Conservation (phyloP, 169 alveolate species). For the Eimeria brunetti region DNA sequence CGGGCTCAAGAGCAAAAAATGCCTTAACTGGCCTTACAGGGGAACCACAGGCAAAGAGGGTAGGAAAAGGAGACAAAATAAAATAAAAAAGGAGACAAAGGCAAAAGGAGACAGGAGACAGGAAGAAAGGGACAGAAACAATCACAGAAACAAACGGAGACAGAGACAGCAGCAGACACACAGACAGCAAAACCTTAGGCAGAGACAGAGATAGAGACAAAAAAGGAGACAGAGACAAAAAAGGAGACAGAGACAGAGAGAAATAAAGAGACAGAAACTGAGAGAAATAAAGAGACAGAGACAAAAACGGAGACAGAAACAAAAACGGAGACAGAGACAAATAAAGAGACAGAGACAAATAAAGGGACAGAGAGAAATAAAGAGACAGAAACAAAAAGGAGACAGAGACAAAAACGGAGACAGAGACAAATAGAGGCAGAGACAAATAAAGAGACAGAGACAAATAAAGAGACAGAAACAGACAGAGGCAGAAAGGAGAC, state of each 20-base stretch:
- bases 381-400: neutral
- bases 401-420: neutral
- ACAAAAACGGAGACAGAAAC: too few relatives aligned
- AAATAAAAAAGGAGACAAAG: neutral
- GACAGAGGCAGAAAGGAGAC: neutral
- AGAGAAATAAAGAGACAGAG: too few relatives aligned
- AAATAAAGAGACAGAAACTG: too few relatives aligned
- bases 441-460: neutral
- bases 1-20: conserved; percentile 1
- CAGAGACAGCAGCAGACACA: neutral
- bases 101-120: conserved; percentile 1
- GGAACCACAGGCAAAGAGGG: conserved; percentile 1
- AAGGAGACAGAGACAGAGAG: too few relatives aligned
- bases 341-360: too few relatives aligned
- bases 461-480: neutral
- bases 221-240: too few relatives aligned
- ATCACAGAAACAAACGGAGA: neutral
- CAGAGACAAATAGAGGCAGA: neutral
- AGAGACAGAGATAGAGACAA: too few relatives aligned
- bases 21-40: neutral
- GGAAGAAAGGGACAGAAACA: neutral
- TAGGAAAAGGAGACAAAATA: neutral
- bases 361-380: too few relatives aligned
- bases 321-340: too few relatives aligned
- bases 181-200: neutral